Base-by-base conservation (phyloP, 495 filamentous ascomycete species). In the Aspergillus campestris region DNA sequence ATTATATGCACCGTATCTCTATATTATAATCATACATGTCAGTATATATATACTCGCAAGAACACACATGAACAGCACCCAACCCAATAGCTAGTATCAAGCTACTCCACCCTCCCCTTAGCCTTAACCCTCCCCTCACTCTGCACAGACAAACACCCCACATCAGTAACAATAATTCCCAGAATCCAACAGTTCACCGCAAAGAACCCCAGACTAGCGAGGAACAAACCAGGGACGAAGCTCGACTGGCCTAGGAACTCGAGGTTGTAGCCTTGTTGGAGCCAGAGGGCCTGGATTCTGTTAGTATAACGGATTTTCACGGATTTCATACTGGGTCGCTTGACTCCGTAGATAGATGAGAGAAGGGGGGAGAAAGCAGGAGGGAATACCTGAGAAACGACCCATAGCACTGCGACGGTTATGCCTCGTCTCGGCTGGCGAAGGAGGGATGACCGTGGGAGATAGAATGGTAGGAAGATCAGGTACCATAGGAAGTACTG, bases 401-500 rank as follows among this genome's bases (percentile, higher is more conserved):
- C 65, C 92, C 92, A 98, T 8, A 90, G 58, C 0, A 57, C 54
- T 9, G 83, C 61, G 0, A 83, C 84, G 0, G 65, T 51, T 0
- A 90, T 45, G 0, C 92, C 92, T 5, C 83, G 56, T 3, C 47
- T 36, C 1, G 77, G 79, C 6, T 64, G 67, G 2, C 51, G 59
- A 1, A 94, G 65, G 9, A 97, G 72, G 1, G 82, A 84, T 0
- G 89, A 94, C 6, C 62, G 65, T 0, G 92, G 88, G 0, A 98
- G 80, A 60, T 97, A 94, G 35, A 96, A 82, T 0, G 92, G 91
- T 11, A 97, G 75, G 47, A 98, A 81, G 46, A 95, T 77, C 51
- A 94, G 80, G 63, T 98, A 96, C 92, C 92, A 98, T 45, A 98
- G 77, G 60, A 97, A 97, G 58, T 98, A 98, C 89, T 95, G 52